Evolutionary conservation across 306 rosid species (phyloP).

Genomic region (Mimosa pudica): DNA sequence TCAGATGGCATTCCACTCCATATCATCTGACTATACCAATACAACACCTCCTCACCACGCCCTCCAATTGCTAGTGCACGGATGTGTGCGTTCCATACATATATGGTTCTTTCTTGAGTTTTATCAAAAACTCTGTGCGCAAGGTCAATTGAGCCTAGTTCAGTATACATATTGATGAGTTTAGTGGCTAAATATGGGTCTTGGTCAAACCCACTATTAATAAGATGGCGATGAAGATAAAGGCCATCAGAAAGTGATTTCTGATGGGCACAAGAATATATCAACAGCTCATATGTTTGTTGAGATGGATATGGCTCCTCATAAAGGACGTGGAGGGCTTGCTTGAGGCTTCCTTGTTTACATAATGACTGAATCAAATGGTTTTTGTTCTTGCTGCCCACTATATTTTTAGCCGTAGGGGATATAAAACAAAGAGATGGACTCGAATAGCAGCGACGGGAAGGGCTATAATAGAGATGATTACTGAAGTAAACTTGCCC

Average conservation of each 20-base stretch:
- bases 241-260: conserved; percentile 67
- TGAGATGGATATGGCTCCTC: conserved; percentile 71
- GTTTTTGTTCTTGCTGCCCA: conserved; percentile 42
- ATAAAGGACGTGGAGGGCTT: conserved; percentile 66
- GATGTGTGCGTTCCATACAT: conserved; percentile 87
- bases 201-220: conserved; percentile 56
- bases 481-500: conserved; percentile 38
- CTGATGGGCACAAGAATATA: conserved; percentile 63
- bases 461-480: conserved; percentile 31
- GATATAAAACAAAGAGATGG: conserved; percentile 48
- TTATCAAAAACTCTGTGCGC: conserved; percentile 77
- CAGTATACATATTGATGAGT: conserved; percentile 81
- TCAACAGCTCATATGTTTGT: conserved; percentile 71
- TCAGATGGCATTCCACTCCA: conserved; percentile 54
- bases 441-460: conserved; percentile 22
- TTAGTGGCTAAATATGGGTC: conserved; percentile 90
- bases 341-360: conserved; percentile 72
- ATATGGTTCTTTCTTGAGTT: conserved; percentile 70
- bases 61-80: conserved; percentile 77
- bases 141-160: conserved; percentile 62
- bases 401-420: conserved; percentile 37
- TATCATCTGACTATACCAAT: conserved; percentile 73
- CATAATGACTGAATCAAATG: conserved; percentile 74
- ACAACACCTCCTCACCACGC: conserved; percentile 62
- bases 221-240: conserved; percentile 60